Base-by-base conservation (phyloP, 495 filamentous ascomycete genomes). In the Emericellopsis terricola region DNA sequence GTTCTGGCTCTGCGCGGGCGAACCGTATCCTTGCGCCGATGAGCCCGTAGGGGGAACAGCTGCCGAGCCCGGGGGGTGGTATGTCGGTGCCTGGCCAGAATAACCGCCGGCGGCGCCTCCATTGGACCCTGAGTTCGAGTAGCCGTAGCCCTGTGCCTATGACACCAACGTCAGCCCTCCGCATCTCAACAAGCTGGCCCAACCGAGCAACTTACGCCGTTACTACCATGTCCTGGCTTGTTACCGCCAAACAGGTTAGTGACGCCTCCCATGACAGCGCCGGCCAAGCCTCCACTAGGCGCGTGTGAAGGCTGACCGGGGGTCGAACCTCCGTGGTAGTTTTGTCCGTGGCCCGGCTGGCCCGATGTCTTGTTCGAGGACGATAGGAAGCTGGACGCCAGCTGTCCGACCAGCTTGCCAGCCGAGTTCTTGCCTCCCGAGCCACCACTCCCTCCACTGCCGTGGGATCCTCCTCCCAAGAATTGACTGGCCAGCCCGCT, bases 61-160 rank as follows among this genome's bases (percentile, higher is more conserved):
- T 36, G 38, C 21, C 15, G 42, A 41, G 9, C 34, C 45, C 6
- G 51, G 48, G 15, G 61, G 46, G 36, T 65, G 59, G 40, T 66
- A 66, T 1, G 60, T 62, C 21, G 65, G 65, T 15, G 64, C 56
- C 28, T 59, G 54, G 19, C 56, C 64, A 43, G 39, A 56, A 39
- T 71, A 71, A 21, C 48, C n/a, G n/a, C n/a, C n/a, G n/a, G n/a
- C n/a, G n/a, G n/a, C 46, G 14, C 60, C 53, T 24, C 33, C 33
- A 10, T 47, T 29, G 20, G 55, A 48, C 7, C 57, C 58, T 3
- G 43, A 32, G 38, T 66, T 64, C 16, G 67, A 68, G 44, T 71
- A 71, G 21, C 67, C 67, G 44, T 54, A 71, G 39, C 47, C 56
- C 36, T 60, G 52, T 26, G 40, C 41, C 43, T 59, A 19, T 1